Base-by-base conservation (phyloP, 371 early-diverging fungal species). In the Mucor piriformis region DNA sequence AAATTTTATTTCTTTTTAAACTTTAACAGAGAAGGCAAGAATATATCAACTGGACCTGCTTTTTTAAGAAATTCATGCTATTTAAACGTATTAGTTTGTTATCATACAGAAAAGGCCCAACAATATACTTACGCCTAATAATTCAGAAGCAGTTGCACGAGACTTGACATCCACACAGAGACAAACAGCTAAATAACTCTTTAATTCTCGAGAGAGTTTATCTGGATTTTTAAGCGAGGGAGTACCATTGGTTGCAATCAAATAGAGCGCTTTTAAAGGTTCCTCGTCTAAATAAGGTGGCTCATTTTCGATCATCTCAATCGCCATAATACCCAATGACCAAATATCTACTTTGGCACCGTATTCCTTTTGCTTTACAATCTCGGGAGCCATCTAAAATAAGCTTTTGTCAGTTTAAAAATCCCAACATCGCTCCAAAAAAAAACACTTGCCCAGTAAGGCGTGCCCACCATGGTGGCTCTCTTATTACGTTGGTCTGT, bases 291-390 rank as follows among this genome's bases (percentile, higher is more conserved):
- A 70, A 74, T 97, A 98, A 48, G 99, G 99, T 24, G 97, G 97
- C 73, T 95, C 96, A 52, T 92, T 92, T 67, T 97, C 96, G 61
- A 97, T 87, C 95, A 99, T 95, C 77, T 99, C 97, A 69, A 97
- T 97, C 2, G 95, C 93, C 91, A 95, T 91, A 58, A 96, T 94
- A 33, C 95, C 94, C 56, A 93, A 66, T 6, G 93, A 92, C 97
- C 97, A 96, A 54, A 95, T 87, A 73, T 96, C 97, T 15, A 93
- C 92, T 67, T 89, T 91, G 50, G 84, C 82, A 2, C 91, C 93
- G 69, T 96, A 97, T 52, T 92, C 90, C 65, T 92, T 91, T 67
- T 90, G 91, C 70, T 83, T 92, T 56, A 97, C 92, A 10, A 95
- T 91, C 73, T 95, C 96, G 15, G 95, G 95, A 4, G 95, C 92